phyloP scores from a whole-genome alignment of 306 rosid genomes.

The Ochetophila trinervis region DNA sequence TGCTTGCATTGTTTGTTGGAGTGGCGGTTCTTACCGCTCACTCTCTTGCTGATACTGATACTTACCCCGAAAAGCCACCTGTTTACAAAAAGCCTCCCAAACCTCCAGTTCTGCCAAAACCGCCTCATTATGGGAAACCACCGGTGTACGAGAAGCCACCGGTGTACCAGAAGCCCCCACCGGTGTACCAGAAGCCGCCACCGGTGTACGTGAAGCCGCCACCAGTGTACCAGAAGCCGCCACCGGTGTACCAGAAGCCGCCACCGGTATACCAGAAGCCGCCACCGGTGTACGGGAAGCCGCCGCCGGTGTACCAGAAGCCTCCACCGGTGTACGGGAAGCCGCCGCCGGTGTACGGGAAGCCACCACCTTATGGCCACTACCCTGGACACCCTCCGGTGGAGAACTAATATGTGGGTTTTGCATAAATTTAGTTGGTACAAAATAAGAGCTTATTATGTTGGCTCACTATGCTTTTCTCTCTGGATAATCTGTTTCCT shows the following conservation, averaged over 20 bases:
- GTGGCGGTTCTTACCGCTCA: conserved; percentile 27
- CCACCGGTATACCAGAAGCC: conserved; percentile 5
- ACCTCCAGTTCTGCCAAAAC: conserved; percentile 2
- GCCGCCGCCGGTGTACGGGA: background rate
- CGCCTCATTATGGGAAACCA: conserved; percentile 6
- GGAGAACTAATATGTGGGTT: too few relatives aligned
- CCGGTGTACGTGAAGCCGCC: conserved; percentile 1
- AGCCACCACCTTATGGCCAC: conserved; percentile 19
- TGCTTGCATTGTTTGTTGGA: conserved; percentile 27
- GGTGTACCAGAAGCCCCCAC: background rate
- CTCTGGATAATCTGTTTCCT: too few relatives aligned
- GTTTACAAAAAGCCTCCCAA: background rate
- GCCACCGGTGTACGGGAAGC: conserved; percentile 5
- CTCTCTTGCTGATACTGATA: conserved; percentile 13
- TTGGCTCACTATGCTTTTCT: too few relatives aligned
- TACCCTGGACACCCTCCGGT: conserved; percentile 10
- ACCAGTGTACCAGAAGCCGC: background rate
- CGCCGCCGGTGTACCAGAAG: background rate
- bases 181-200: conserved; percentile 10
- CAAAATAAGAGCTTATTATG: too few relatives aligned
- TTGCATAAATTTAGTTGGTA: too few relatives aligned
- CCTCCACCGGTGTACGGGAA: background rate
- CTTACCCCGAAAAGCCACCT: conserved; percentile 20
- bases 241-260: background rate
- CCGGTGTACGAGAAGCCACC: background rate